Evolutionary conservation across 805 yeast genomes (phyloP), one percentile per base, ranked within the genome.

Genomic region (Wickerhamiella spandovensis): DNA sequence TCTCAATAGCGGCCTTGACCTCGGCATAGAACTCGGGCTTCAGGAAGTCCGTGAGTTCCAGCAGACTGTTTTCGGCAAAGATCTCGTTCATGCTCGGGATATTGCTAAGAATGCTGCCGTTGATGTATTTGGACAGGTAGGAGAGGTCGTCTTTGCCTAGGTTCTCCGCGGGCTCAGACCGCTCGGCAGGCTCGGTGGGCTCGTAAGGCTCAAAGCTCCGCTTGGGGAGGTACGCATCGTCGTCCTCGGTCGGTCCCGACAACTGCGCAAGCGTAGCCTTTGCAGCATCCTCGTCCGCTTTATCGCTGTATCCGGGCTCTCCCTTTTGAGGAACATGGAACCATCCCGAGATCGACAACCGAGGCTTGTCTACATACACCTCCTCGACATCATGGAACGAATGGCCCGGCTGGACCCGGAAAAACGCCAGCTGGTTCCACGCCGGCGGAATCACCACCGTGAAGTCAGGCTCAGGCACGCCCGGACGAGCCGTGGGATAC

Each of bases 341-440:
- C 99, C 99, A 94, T 1, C 99, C 99, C 61, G 92, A 96, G 53
- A 92, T 86, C 0, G 95, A 85, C 35, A 92, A 70, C 61, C 99
- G 75, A 55, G 88, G 95, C 62, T 82, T 85, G 61, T 89, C 95
- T 1, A 81, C 95, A 53, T 82, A 76, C 1, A 94, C 98, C 65
- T 92, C 98, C 67, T 94, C 97, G 12, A 92, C 99, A 60, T 94
- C 98, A 65, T 92, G 99, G 74, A 92, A 92, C 1, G 95, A 84
- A 46, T 82, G 75, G 0, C 98, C 99, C 0, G 98, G 99, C 62
- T 88, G 92, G 13, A 92, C 97, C 5, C 84, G 82, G 72, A 92
- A 92, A 62, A 92, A 86, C 0, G 97, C 96, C 62, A 92, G 82
- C 66, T 92, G 97, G 64, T 92, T 92, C 73, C 92, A 92, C 57